Percentiles rank a stretch among this genome's conserved stretches.
phyloP scores from a whole-genome alignment of 2,329 filamentous ascomycete species.

The Tolypocladium nubicola region DNA sequence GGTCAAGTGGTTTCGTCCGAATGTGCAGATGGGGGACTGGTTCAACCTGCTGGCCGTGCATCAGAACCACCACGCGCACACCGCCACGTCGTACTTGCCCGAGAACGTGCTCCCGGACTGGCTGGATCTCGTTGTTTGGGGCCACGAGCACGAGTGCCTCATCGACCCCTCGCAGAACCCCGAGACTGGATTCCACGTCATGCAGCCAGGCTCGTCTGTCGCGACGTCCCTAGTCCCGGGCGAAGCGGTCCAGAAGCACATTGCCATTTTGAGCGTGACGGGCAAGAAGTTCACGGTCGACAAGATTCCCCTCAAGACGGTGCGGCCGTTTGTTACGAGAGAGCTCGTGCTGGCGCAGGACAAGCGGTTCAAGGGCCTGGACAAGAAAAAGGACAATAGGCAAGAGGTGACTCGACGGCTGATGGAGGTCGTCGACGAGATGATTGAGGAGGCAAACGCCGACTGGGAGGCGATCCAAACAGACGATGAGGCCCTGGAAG shows the following conservation, averaged over 20 bases:
- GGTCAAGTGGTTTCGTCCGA: constrained; percentile 86
- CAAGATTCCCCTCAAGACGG: constrained; percentile 73
- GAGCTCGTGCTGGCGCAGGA: constrained; percentile 73
- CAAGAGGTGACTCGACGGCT: constrained; percentile 69
- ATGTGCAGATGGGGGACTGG: constrained; percentile 73
- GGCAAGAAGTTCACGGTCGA: constrained; percentile 74
- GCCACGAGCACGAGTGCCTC: constrained; percentile 92
- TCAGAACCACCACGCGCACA: constrained; percentile 91
- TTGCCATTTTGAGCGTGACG: constrained; percentile 74
- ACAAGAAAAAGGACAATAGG: constrained; percentile 74
- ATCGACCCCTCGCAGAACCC: constrained; percentile 77
- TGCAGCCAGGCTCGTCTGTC: constrained; percentile 94
- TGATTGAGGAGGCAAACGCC: constrained; percentile 75
- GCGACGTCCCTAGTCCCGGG: constrained; percentile 86
- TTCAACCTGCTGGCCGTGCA: constrained; percentile 94
- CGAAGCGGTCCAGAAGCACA: constrained; percentile 84
- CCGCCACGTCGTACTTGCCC: constrained; percentile 84
- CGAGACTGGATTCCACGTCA: constrained; percentile 86
- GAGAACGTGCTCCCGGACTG: constrained; percentile 89
- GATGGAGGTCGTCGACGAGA: constrained; percentile 67
- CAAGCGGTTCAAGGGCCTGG: constrained; percentile 64
- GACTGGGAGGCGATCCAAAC: constrained; percentile 76
- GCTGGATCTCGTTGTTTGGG: constrained; percentile 88
- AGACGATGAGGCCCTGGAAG: constrained; percentile 46
- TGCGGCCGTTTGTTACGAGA: constrained; percentile 80